These are phyloP conservation scores for Pulveroboletus sp. DNA, from an alignment of 1,284 basidiomycete genomes.

Conservation along the genomic window DNA sequence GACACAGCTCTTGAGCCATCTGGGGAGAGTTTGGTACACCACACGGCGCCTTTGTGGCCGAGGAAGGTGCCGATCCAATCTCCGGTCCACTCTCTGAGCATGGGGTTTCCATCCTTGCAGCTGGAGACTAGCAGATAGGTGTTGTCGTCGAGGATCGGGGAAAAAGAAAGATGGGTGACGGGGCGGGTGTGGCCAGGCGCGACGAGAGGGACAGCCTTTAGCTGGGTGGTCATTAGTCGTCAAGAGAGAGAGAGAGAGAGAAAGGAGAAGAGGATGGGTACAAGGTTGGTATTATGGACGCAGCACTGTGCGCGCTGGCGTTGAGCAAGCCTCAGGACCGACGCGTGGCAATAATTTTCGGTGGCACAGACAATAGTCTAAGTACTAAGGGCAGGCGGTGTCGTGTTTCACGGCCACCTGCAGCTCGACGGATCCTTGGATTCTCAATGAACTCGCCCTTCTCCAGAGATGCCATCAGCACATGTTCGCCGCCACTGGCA, in stretches of 20 bases:
- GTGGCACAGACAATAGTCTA: background rate
- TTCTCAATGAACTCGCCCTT: background rate
- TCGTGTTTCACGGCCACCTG: background rate
- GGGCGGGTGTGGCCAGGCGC: slow-evolving; percentile 83
- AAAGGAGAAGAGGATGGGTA: slow-evolving; percentile 10
- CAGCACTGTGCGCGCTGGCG: slow-evolving; percentile 50
- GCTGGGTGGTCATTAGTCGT: slow-evolving; percentile 53
- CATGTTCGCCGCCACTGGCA: background rate
- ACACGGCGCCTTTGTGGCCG: slow-evolving; percentile 98
- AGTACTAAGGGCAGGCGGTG: background rate
- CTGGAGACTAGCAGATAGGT: slow-evolving; percentile 89
- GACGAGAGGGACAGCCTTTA: slow-evolving; percentile 73
- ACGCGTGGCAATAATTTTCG: slow-evolving; percentile 23
- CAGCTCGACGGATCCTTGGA: background rate
- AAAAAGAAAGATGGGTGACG: slow-evolving; percentile 94
- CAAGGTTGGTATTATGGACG: slow-evolving; percentile 51
- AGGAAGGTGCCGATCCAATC: slow-evolving; percentile 99
- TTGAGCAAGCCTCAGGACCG: slow-evolving; percentile 31
- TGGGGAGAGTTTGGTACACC: slow-evolving; percentile 92
- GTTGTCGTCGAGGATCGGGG: slow-evolving; percentile 78
- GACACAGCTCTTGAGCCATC: slow-evolving; percentile 88
- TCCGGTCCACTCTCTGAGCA: slow-evolving; percentile 95
- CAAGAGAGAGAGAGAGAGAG: slow-evolving; percentile 27
- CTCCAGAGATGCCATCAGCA: background rate
- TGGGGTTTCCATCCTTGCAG: slow-evolving; percentile 96